These are phyloP conservation scores for Saccharomyces cerevisiae DNA, from an alignment of 805 yeast species.

Conservation along the genomic window DNA sequence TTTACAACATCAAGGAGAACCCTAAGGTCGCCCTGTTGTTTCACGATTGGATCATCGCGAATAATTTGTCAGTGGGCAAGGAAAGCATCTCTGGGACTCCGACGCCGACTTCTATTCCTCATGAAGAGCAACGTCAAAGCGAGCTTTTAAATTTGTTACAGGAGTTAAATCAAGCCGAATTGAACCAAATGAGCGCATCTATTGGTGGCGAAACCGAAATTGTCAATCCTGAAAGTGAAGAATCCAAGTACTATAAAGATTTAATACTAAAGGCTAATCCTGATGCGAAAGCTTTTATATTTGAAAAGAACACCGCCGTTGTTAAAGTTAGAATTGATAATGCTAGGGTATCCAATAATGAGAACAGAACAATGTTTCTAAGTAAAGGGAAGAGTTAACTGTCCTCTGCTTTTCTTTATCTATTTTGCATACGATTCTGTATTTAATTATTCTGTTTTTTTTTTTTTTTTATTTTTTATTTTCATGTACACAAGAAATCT, in stretches of 20 bases:
- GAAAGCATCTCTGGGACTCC: slow-evolving; percentile 24
- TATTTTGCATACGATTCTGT: slow-evolving; percentile 3
- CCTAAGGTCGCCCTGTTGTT: slow-evolving; percentile 75
- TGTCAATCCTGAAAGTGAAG: slow-evolving; percentile 38
- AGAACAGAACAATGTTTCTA: slow-evolving; percentile 43
- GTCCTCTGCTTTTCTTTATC: neutral
- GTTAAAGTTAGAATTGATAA: slow-evolving; percentile 55
- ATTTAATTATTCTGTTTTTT: slow-evolving; percentile 2
- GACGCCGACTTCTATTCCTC: slow-evolving; percentile 23
- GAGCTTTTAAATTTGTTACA: slow-evolving; percentile 55
- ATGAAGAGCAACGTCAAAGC: slow-evolving; percentile 28
- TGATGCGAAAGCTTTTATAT: slow-evolving; percentile 61
- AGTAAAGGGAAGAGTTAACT: slow-evolving; percentile 9
- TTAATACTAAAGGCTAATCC: slow-evolving; percentile 56
- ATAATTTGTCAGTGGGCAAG: slow-evolving; percentile 31
- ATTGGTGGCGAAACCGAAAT: slow-evolving; percentile 63
- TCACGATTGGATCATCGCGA: slow-evolving; percentile 83
- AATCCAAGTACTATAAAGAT: slow-evolving; percentile 52
- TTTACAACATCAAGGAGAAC: slow-evolving; percentile 56
- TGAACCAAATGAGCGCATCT: slow-evolving; percentile 76
- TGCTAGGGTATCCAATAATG: slow-evolving; percentile 73
- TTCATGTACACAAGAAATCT: neutral
- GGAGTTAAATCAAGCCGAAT: slow-evolving; percentile 68
- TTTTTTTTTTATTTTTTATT: neutral
- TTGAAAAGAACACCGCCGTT: slow-evolving; percentile 55